Evolutionary conservation across 495 filamentous ascomycete genomes (phyloP).

Genomic region (Talaromyces liani): DNA sequence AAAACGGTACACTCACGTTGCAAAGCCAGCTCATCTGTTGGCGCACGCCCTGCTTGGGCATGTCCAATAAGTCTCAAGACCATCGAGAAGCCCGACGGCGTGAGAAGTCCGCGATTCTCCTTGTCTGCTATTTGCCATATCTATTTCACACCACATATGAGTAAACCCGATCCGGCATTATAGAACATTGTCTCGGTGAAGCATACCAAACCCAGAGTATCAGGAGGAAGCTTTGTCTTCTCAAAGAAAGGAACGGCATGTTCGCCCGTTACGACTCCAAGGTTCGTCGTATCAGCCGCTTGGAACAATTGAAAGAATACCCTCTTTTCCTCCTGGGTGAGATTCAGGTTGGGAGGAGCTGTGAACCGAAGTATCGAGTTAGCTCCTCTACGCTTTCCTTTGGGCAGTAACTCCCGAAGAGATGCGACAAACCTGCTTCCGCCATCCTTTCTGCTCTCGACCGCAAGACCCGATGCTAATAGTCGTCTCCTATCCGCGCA

Average conservation of each 20-base stretch:
- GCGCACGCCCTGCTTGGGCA: slow-evolving; percentile 77
- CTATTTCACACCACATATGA: slow-evolving; percentile 31
- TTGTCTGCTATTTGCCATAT: slow-evolving; percentile 99
- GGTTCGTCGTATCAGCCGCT: slow-evolving; percentile 77
- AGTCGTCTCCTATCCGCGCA: slow-evolving; percentile 1
- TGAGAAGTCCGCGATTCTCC: slow-evolving; percentile 90
- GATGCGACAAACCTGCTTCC: background rate
- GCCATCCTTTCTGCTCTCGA: background rate
- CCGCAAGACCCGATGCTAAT: background rate
- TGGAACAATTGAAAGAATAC: slow-evolving; percentile 86
- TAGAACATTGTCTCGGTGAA: background rate
- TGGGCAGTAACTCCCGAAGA: background rate
- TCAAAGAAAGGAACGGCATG: slow-evolving; percentile 97
- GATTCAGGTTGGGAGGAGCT: slow-evolving; percentile 65
- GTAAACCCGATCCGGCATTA: background rate
- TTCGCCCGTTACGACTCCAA: slow-evolving; percentile 94
- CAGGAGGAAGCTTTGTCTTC: slow-evolving; percentile 79
- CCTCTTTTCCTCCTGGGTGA: slow-evolving; percentile 87
- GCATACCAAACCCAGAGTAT: slow-evolving; percentile 81
- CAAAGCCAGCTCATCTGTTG: slow-evolving; percentile 67
- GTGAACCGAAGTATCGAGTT: background rate
- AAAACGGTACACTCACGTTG: slow-evolving; percentile 41
- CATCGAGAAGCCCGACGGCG: slow-evolving; percentile 82
- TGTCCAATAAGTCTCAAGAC: slow-evolving; percentile 92
- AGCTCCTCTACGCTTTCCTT: background rate